Conservation (phyloP, 1,139 yeast species). For the Taphrina deformans region DNA sequence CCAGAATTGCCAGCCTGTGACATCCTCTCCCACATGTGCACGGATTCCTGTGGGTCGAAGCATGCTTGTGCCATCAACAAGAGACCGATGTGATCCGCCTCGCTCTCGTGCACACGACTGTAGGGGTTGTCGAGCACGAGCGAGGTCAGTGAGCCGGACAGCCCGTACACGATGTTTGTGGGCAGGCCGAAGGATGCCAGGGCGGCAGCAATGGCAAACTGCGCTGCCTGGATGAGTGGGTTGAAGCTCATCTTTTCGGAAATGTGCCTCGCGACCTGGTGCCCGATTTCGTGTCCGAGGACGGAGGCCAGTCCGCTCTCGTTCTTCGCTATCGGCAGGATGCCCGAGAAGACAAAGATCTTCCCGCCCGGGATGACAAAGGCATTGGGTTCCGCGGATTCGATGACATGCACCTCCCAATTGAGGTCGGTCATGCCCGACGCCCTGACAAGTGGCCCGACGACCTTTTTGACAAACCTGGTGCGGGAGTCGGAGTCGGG, state of each 20-base stretch:
- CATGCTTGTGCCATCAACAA: constrained; percentile 91
- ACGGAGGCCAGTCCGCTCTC: constrained; percentile 95
- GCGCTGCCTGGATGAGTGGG: constrained; percentile 27
- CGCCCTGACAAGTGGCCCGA: constrained; percentile 58
- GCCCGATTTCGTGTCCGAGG: constrained; percentile 87
- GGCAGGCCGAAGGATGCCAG: constrained; percentile 57
- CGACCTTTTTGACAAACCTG: constrained; percentile 57
- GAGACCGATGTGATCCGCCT: constrained; percentile 92
- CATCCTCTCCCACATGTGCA: constrained; percentile 83
- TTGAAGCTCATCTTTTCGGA: constrained; percentile 61
- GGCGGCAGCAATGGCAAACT: constrained; percentile 17
- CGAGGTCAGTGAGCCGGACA: constrained; percentile 52
- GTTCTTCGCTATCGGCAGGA: constrained; percentile 72
- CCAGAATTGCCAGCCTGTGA: constrained; percentile 52
- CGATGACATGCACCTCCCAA: constrained; percentile 83
- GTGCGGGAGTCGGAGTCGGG: constrained; percentile 52
- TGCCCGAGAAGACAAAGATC: constrained; percentile 81
- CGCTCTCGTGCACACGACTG: constrained; percentile 89
- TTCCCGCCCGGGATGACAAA: constrained; percentile 95
- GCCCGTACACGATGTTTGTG: constrained; percentile 33
- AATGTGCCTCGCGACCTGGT: constrained; percentile 82
- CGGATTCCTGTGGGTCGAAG: constrained; percentile 71
- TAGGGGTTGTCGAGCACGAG: constrained; percentile 75
- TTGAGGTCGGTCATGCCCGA: constrained; percentile 50
- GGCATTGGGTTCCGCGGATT: constrained; percentile 81